Evolutionary conservation across 257 asterid species (phyloP).

Genomic region (Nicotiana tabacum): DNA sequence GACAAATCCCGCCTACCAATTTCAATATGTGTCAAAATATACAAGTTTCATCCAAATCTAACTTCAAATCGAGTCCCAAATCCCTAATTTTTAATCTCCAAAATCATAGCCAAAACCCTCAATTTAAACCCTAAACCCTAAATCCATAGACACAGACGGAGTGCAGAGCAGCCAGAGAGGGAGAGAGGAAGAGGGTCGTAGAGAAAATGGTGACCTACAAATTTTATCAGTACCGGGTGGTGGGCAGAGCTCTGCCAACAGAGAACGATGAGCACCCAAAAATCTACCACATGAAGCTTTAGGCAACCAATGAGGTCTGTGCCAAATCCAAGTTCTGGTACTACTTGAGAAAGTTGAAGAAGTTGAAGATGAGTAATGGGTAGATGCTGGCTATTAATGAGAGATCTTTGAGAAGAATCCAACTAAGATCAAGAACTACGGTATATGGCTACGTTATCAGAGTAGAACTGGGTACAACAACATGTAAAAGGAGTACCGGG

Average conservation of each 20-base stretch:
- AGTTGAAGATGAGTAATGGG: background rate
- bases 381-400: background rate
- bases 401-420: no score
- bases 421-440: no score
- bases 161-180: background rate
- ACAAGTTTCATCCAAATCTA: no score
- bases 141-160: background rate
- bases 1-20: no score
- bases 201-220: conserved; percentile 1
- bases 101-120: no score
- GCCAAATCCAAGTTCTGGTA: conserved; percentile 5
- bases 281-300: conserved; percentile 8
- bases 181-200: background rate
- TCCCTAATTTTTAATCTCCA: no score
- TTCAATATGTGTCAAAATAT: no score
- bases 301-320: conserved; percentile 9
- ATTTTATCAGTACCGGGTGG: conserved; percentile 11
- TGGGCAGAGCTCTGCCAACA: conserved; percentile 5
- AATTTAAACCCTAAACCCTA: no score
- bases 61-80: no score
- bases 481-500: no score
- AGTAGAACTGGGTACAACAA: no score
- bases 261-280: conserved; percentile 4
- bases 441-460: no score
- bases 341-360: background rate